Evolutionary conservation across 2,329 filamentous ascomycete genomes (phyloP).

Genomic region (Coniella lustricola): DNA sequence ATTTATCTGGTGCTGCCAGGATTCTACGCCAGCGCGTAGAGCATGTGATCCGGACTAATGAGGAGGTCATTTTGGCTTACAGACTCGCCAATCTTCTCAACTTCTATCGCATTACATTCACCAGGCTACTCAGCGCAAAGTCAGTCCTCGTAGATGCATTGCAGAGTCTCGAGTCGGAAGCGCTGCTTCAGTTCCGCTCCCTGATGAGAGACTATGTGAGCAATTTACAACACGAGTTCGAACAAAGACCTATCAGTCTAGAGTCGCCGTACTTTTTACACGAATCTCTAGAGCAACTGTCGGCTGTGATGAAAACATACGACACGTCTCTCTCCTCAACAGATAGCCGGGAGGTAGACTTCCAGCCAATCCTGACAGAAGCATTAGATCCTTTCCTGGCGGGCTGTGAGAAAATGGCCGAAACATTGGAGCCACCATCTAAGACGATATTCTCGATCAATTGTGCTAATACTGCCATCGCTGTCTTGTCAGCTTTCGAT

Average conservation of each 20-base stretch:
- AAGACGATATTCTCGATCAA: constrained; percentile 67
- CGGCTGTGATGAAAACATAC: constrained; percentile 75
- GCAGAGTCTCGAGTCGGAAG: constrained; percentile 62
- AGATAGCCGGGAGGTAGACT: constrained; percentile 56
- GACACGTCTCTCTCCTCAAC: constrained; percentile 67
- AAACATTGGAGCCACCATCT: constrained; percentile 50
- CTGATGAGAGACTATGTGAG: constrained; percentile 76
- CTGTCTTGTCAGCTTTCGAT: constrained; percentile 49
- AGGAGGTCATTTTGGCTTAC: constrained; percentile 82
- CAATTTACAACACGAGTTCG: constrained; percentile 64
- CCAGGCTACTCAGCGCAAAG: constrained; percentile 64
- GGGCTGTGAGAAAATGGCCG: constrained; percentile 64
- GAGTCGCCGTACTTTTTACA: constrained; percentile 72
- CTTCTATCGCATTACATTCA: constrained; percentile 84
- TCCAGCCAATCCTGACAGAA: constrained; percentile 67
- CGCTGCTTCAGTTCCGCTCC: constrained; percentile 73
- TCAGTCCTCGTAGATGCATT: constrained; percentile 67
- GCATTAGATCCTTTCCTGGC: constrained; percentile 81
- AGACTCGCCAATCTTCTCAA: constrained; percentile 81
- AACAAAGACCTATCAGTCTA: constrained; percentile 64
- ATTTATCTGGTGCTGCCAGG: constrained; percentile 72
- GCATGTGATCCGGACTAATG: constrained; percentile 86
- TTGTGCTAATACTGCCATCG: constrained; percentile 54
- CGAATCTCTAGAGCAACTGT: constrained; percentile 72
- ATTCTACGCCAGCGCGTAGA: constrained; percentile 86